These are phyloP conservation scores for Septoria linicola DNA, from an alignment of 2,329 filamentous ascomycete genomes.

Conservation along the genomic window DNA sequence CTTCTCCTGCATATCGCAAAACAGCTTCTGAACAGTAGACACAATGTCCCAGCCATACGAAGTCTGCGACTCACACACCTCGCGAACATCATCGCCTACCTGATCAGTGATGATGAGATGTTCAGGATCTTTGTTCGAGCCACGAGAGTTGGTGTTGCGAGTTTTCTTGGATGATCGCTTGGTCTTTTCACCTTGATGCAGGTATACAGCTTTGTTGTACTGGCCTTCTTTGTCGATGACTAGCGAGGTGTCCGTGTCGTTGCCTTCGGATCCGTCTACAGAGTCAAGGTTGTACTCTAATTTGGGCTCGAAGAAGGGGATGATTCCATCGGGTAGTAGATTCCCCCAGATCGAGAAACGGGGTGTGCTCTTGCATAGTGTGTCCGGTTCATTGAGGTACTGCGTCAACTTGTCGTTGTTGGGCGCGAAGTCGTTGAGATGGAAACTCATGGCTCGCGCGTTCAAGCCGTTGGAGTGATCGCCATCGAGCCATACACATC, in stretches of 20 bases:
- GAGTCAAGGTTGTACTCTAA: slow-evolving; percentile 4
- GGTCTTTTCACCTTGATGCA: slow-evolving; percentile 1
- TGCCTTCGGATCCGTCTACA: background rate
- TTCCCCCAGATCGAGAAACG: slow-evolving; percentile 6
- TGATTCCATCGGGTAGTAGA: background rate
- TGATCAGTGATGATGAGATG: slow-evolving; percentile 2
- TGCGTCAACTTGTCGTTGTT: background rate
- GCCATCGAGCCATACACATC: slow-evolving; percentile 11
- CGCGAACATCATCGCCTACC: background rate
- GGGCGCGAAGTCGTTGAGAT: slow-evolving; percentile 2
- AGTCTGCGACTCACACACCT: slow-evolving; percentile 4
- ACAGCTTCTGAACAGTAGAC: background rate
- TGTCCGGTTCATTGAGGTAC: background rate
- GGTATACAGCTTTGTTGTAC: slow-evolving; percentile 7
- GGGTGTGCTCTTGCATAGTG: slow-evolving; percentile 4
- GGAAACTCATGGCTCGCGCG: slow-evolving; percentile 7
- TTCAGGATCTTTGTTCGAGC: background rate
- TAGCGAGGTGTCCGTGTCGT: background rate
- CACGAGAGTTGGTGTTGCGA: background rate
- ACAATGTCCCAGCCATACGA: slow-evolving; percentile 3
- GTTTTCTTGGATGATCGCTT: background rate
- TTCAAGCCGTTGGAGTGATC: slow-evolving; percentile 8
- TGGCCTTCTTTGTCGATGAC: slow-evolving; percentile 3
- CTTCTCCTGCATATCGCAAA: slow-evolving; percentile 2
- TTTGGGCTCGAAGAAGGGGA: slow-evolving; percentile 3